Evolutionary conservation across 352 stramenopile genomes (phyloP).

Genomic region (Globisporangium iwayamae): DNA sequence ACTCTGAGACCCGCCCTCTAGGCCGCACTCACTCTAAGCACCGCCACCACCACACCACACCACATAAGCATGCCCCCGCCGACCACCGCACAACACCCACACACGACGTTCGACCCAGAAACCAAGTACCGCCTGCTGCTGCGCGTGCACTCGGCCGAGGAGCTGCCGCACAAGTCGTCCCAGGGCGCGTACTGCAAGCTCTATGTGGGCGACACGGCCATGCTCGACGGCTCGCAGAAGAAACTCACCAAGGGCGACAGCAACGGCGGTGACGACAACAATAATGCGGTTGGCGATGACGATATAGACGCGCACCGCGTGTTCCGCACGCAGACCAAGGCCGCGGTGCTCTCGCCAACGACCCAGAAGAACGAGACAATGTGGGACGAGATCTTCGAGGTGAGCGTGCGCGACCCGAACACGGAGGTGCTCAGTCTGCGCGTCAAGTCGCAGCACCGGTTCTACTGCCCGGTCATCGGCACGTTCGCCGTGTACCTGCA

Average conservation of each 20-base stretch:
- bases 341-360: constrained; percentile 43
- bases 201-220: constrained; percentile 53
- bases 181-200: constrained; percentile 65
- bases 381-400: constrained; percentile 78
- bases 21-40: constrained; percentile 2
- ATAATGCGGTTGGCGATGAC: constrained; percentile 3
- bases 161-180: constrained; percentile 32
- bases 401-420: constrained; percentile 42
- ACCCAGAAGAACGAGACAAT: constrained; percentile 49
- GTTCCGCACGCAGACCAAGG: constrained; percentile 48
- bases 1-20: constrained; percentile 7
- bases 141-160: constrained; percentile 59
- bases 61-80: background rate
- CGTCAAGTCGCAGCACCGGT: constrained; percentile 62
- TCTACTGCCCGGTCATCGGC: constrained; percentile 61
- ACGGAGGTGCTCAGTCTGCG: constrained; percentile 63
- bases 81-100: background rate
- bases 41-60: background rate
- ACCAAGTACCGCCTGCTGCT: constrained; percentile 44
- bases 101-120: constrained; percentile 16
- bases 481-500: constrained; percentile 53
- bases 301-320: constrained; percentile 15
- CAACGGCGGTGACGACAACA: constrained; percentile 3
- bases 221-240: constrained; percentile 32
- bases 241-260: constrained; percentile 12